Percentiles rank a stretch among this genome's conserved stretches.
Conservation (phyloP, 1,284 basidiomycete genomes). For the Wolfiporia cocos region DNA sequence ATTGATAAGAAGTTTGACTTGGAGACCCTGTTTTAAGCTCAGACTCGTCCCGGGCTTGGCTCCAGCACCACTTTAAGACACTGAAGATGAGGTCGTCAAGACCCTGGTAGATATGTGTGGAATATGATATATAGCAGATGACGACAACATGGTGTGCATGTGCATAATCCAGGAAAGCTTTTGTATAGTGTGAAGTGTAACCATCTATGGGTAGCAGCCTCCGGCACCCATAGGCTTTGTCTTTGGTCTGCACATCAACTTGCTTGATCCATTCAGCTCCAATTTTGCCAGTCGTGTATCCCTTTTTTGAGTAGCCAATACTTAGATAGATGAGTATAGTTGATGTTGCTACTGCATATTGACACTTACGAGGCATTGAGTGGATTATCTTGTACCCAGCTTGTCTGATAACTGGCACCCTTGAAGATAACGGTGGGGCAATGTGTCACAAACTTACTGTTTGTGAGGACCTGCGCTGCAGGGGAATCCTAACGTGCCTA, state of each 20-base stretch:
- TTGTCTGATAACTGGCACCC: constrained; percentile 26
- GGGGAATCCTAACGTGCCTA: no score
- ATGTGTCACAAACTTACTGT: no score
- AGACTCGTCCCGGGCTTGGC: constrained; percentile 16
- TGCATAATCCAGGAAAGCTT: constrained; percentile 31
- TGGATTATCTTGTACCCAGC: constrained; percentile 34
- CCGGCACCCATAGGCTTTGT: constrained; percentile 23
- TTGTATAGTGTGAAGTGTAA: constrained; percentile 36
- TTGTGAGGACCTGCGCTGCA: no score
- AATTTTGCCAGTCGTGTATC: constrained; percentile 29
- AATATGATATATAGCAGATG: constrained; percentile 35
- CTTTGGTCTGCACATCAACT: constrained; percentile 27
- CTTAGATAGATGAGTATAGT: constrained; percentile 12
- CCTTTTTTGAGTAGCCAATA: constrained; percentile 32
- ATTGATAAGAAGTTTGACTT: constrained; percentile 30
- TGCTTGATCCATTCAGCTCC: constrained; percentile 31
- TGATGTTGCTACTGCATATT: not conserved
- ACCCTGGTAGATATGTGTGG: constrained; percentile 38
- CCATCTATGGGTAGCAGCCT: constrained; percentile 36
- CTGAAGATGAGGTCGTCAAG: constrained; percentile 29
- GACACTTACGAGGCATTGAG: constrained; percentile 29
- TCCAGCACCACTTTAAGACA: constrained; percentile 15
- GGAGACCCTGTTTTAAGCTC: constrained; percentile 13
- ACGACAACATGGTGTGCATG: constrained; percentile 27
- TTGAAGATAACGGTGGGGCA: constrained; percentile 32